Conservation (phyloP, 345 rosid genomes). For the Linum usitatissimum region DNA sequence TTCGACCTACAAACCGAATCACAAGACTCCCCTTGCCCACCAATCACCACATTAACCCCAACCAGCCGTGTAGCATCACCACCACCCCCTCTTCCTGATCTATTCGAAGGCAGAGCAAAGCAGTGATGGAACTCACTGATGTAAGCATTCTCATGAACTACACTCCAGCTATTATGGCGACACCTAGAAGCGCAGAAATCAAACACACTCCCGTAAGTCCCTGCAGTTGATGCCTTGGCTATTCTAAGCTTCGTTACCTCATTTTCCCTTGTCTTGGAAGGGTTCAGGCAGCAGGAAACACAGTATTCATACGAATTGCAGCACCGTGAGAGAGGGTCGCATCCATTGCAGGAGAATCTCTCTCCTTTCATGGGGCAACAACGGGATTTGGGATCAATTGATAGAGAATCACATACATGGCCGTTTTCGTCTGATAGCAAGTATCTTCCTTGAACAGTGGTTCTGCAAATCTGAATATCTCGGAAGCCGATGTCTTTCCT, state of each 20-base stretch:
- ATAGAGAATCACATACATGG: constrained; percentile 73
- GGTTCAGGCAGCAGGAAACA: constrained; percentile 82
- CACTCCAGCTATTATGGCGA: constrained; percentile 88
- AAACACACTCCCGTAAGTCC: constrained; percentile 60
- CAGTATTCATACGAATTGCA: constrained; percentile 85
- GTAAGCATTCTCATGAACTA: constrained; percentile 98
- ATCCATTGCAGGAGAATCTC: constrained; percentile 77
- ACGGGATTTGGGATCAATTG: constrained; percentile 60
- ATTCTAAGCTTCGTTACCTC: constrained; percentile 49
- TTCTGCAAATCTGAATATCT: constrained; percentile 45
- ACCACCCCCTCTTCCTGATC: constrained; percentile 27
- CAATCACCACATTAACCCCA: constrained; percentile 71
- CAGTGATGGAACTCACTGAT: constrained; percentile 88
- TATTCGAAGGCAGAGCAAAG: constrained; percentile 64
- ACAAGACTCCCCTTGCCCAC: constrained; percentile 91
- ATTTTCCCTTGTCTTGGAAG: constrained; percentile 46
- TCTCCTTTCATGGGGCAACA: constrained; percentile 79
- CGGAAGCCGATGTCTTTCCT: constrained; percentile 56
- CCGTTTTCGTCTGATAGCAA: constrained; percentile 78
- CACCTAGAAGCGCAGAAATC: constrained; percentile 94
- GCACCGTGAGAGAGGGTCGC: constrained; percentile 66
- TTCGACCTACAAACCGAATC: constrained; percentile 68
- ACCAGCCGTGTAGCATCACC: constrained; percentile 35
- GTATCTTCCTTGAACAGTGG: constrained; percentile 79
- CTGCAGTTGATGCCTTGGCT: constrained; percentile 82